Percentiles rank a stretch among this genome's conserved stretches.
phyloP scores from a whole-genome alignment of 1,139 yeast genomes.

The Candida labiduridarum region DNA sequence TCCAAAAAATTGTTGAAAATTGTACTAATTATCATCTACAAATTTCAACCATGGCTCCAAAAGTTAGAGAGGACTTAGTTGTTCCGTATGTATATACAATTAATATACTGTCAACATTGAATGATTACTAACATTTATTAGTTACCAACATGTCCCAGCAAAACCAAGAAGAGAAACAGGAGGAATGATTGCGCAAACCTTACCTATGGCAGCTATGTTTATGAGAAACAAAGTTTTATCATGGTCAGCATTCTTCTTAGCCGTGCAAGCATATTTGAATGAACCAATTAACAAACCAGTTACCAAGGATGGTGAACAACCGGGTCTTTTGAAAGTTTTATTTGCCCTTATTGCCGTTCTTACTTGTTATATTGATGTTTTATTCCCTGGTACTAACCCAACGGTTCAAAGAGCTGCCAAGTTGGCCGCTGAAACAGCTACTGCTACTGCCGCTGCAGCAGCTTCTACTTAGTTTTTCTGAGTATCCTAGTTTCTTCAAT shows the following conservation, averaged over 20 bases:
- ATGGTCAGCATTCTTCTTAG: conserved; percentile 58
- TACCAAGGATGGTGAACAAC: conserved; percentile 30
- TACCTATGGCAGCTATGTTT: conserved; percentile 73
- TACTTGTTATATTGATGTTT: conserved; percentile 56
- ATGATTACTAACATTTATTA: conserved; percentile 16
- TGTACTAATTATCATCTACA: background rate
- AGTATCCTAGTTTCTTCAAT: background rate
- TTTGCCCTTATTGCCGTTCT: conserved; percentile 49
- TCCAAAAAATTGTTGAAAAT: background rate
- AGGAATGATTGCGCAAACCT: conserved; percentile 54
- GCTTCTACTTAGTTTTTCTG: background rate
- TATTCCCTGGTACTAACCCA: conserved; percentile 42
- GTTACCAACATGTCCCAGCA: conserved; percentile 53
- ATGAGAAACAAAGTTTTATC: conserved; percentile 54
- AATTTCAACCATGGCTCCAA: conserved; percentile 26
- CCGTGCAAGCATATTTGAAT: conserved; percentile 51
- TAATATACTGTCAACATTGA: background rate
- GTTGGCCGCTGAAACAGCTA: conserved; percentile 22
- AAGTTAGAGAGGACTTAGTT: conserved; percentile 41
- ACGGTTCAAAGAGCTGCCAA: conserved; percentile 25
- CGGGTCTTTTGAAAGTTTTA: conserved; percentile 48
- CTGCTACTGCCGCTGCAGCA: conserved; percentile 23
- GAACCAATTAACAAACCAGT: conserved; percentile 46
- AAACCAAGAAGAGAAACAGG: conserved; percentile 48
- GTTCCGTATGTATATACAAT: conserved; percentile 35